Base-by-base conservation (phyloP, 2,329 filamentous ascomycete genomes). In the Alternaria consortialis region DNA sequence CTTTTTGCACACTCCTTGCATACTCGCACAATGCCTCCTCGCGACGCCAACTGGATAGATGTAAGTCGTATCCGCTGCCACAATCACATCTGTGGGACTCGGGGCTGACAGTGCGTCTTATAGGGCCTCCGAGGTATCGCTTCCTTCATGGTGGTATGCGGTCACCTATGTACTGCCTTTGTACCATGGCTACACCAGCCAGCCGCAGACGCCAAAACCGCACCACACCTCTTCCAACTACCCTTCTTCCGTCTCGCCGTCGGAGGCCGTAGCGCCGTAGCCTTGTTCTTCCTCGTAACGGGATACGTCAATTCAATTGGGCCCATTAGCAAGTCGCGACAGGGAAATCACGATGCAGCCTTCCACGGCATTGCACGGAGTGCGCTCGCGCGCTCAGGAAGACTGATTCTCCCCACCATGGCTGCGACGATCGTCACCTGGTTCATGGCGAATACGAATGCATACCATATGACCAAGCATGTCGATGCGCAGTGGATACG, bases 301-400 rank as follows among this genome's bases (percentile, higher is more conserved):
- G 87, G 87, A 58, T 89, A 88, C 68, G 87, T 89, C 53, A 89
- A 88, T 76, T 84, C 86, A 4, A 81, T 89, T 53, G 88, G 88
- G 69, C 85, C 87, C 15, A 83, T 89, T 60, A 82, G 83, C 55
- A 83, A 86, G 53, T 84, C 81, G 69, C 83, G 85, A 54, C 79
- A 84, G 32, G 86, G 85, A 53, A 82, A 86, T 66, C 81, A 83
- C 57, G 82, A 86, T 42, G 81, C 80, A 1, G 86, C 86, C 12
- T 84, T 87, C 64, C 78, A 72, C 20, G 82, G 84, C 39, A 82
- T 90, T 63, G 83, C 85, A 58, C 84, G 83, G 64, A 87, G 85
- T 13, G 84, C 86, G 0, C 84, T 89, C 63, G 83, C 86, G 36
- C 84, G 87, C 37, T 82, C 87, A 3, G 86, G 86, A 17, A 80